Evolutionary conservation across 352 stramenopile genomes (phyloP).

Genomic region (Phytophthora sp.): DNA sequence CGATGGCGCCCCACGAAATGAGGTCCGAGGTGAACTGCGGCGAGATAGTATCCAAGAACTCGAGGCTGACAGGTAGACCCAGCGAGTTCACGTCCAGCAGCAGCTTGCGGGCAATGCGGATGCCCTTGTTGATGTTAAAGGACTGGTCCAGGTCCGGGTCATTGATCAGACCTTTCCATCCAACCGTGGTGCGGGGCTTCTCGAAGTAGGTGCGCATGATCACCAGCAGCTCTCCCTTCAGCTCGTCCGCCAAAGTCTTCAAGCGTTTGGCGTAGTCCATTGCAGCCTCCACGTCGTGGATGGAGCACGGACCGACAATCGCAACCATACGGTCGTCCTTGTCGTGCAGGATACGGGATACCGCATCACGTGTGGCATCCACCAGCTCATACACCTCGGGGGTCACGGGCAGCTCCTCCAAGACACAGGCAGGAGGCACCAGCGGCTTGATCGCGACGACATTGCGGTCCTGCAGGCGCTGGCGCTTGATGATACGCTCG

Average conservation of each 20-base stretch:
- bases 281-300: conserved; percentile 78
- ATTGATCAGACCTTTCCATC: conserved; percentile 89
- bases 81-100: conserved; percentile 84
- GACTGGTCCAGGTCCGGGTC: conserved; percentile 83
- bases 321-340: conserved; percentile 76
- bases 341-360: conserved; percentile 69
- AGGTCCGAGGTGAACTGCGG: conserved; percentile 81
- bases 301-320: conserved; percentile 83
- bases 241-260: conserved; percentile 58
- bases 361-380: conserved; percentile 49
- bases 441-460: conserved; percentile 76
- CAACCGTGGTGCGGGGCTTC: conserved; percentile 84
- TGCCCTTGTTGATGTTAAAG: conserved; percentile 91
- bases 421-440: conserved; percentile 67
- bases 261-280: conserved; percentile 78
- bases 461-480: conserved; percentile 74
- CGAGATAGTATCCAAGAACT: conserved; percentile 88
- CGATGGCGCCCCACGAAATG: conserved; percentile 85
- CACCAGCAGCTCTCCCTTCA: conserved; percentile 71
- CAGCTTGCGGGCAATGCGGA: conserved; percentile 83
- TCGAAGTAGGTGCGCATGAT: conserved; percentile 92
- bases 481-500: conserved; percentile 60
- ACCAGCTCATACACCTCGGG: conserved; percentile 73
- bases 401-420: conserved; percentile 79
- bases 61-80: conserved; percentile 74